phyloP scores from a whole-genome alignment of 1,139 yeast species.

The Pichia sp. region DNA sequence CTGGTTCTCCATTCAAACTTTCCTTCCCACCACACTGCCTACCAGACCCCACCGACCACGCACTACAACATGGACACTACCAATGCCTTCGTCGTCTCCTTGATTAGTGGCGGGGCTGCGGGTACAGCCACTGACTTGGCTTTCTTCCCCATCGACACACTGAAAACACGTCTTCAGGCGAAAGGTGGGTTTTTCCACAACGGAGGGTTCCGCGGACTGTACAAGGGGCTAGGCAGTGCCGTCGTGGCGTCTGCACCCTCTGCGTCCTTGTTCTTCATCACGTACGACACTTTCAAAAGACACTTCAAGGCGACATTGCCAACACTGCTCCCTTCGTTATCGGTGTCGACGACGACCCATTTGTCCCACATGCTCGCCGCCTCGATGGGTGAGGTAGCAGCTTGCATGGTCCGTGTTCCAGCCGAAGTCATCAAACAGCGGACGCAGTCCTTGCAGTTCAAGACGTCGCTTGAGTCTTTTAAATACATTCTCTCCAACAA shows the following conservation, averaged over 20 bases:
- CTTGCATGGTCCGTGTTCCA: constrained; percentile 92
- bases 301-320: constrained; percentile 46
- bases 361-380: constrained; percentile 79
- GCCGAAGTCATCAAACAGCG: constrained; percentile 95
- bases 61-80: constrained; percentile 38
- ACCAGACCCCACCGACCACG: not conserved
- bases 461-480: constrained; percentile 63
- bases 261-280: constrained; percentile 83
- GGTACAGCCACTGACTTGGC: constrained; percentile 93
- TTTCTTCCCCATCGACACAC: constrained; percentile 93
- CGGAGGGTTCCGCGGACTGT: constrained; percentile 91
- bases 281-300: constrained; percentile 75
- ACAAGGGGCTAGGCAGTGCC: constrained; percentile 88
- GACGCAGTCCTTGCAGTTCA: constrained; percentile 70
- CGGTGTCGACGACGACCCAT: constrained; percentile 36
- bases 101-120: constrained; percentile 73
- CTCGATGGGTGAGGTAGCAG: constrained; percentile 85
- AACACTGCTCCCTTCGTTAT: constrained; percentile 18
- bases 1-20: not conserved
- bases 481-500: constrained; percentile 53
- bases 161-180: constrained; percentile 92
- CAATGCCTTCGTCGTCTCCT: constrained; percentile 36
- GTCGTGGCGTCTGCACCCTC: constrained; percentile 94
- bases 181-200: constrained; percentile 87
- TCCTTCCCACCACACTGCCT: not conserved